These are phyloP conservation scores for Rhizoclosmatium globosum DNA, from an alignment of 192 early-diverging fungal genomes.

Conservation along the genomic window DNA sequence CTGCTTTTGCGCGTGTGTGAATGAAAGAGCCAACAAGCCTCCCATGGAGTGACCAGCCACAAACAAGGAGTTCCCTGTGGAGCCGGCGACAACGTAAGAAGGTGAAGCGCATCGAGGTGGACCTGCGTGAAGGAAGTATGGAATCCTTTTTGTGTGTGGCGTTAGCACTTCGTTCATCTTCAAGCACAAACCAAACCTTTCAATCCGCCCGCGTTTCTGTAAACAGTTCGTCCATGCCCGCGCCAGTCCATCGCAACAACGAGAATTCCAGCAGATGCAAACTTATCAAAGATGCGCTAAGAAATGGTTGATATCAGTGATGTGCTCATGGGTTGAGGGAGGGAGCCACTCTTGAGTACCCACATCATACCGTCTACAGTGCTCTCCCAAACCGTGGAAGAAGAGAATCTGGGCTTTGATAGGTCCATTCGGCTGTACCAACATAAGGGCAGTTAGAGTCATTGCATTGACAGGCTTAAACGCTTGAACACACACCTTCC, in stretches of 20 bases:
- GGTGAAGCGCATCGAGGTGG: conserved; percentile 52
- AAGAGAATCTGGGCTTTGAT: conserved; percentile 57
- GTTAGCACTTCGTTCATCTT: neutral
- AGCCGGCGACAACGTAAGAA: neutral
- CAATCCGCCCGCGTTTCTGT: neutral
- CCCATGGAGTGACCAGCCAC: conserved; percentile 58
- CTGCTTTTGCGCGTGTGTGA: conserved; percentile 10
- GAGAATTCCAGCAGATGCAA: conserved; percentile 63
- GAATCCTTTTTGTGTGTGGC: neutral
- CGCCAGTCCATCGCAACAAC: conserved; percentile 66
- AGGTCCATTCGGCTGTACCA: conserved; percentile 1
- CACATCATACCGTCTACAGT: conserved; percentile 64
- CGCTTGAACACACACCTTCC: conserved; percentile 20
- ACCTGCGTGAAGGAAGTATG: conserved; percentile 36
- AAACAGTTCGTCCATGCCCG: conserved; percentile 28
- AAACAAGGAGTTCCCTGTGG: neutral
- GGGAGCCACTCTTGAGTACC: neutral
- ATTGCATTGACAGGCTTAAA: neutral
- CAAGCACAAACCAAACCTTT: neutral
- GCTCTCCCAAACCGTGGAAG: conserved; percentile 72
- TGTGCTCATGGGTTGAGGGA: neutral
- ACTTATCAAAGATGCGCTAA: conserved; percentile 61
- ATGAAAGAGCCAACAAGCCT: conserved; percentile 44
- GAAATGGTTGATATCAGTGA: neutral
- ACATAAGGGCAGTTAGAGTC: neutral